A percentile compares a stretch with the other conserved stretches of the same genome.
Evolutionary conservation across 2,329 filamentous ascomycete genomes (phyloP).

Genomic region (Trichoderma breve): DNA sequence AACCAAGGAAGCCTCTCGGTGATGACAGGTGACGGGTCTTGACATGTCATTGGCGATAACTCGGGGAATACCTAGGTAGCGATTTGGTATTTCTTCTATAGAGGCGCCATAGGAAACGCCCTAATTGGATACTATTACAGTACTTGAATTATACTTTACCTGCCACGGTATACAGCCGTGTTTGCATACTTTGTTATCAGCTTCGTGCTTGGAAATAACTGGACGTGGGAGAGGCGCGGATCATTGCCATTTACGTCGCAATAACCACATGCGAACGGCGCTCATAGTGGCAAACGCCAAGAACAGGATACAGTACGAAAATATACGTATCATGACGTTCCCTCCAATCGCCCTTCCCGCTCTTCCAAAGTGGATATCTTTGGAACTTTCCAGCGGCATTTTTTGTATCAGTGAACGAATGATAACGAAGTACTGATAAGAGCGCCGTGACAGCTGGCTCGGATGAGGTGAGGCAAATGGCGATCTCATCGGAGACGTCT

Average conservation of each 20-base stretch:
- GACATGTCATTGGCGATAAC: not conserved
- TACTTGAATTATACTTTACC: not conserved
- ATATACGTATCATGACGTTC: not conserved
- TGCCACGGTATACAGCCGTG: not conserved
- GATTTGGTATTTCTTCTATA: not conserved
- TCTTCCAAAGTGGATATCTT: not conserved
- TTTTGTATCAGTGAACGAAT: not conserved
- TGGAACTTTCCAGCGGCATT: conserved; percentile 2
- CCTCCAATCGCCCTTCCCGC: conserved; percentile 3
- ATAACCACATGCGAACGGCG: not conserved
- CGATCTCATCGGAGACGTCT: not conserved
- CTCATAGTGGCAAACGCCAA: conserved; percentile 10
- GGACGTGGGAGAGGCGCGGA: not conserved
- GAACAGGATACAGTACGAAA: not conserved
- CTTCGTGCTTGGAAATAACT: not conserved
- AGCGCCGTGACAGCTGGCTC: not conserved
- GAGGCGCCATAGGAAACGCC: not conserved
- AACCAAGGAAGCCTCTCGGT: not conserved
- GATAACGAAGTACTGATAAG: conserved; percentile 1
- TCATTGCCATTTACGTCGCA: not conserved
- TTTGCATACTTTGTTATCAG: not conserved
- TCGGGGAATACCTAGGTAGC: not conserved
- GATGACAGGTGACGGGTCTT: not conserved
- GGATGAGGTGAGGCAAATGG: not conserved
- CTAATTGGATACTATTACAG: too few species aligned